A percentile compares a stretch with the other conserved stretches of the same genome.
Evolutionary conservation across 208 protist species (phyloP).

Genomic region (Crithidia acanthocephali): DNA sequence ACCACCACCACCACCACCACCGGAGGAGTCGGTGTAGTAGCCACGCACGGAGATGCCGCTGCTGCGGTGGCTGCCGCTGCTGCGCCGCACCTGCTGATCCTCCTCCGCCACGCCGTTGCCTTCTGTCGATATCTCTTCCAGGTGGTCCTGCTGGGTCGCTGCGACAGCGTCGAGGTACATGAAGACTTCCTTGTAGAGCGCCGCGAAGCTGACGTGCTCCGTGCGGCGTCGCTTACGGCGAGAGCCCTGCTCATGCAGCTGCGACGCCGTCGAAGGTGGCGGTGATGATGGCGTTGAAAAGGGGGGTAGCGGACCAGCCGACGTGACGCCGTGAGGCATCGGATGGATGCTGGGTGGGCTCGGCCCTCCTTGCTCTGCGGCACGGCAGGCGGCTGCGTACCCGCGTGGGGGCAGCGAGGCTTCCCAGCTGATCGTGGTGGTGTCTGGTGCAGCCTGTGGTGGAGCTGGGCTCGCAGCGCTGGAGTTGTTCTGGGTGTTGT

Average conservation of each 20-base stretch:
- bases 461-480: not conserved
- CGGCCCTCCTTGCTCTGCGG: not conserved
- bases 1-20: not conserved
- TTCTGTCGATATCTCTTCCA: not conserved
- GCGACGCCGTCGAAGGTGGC: not conserved
- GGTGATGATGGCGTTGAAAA: too few relatives aligned
- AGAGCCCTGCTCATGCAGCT: not conserved
- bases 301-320: not conserved
- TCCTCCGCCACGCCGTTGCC: slow-evolving; percentile 1
- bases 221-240: slow-evolving; percentile 34
- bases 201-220: slow-evolving; percentile 32
- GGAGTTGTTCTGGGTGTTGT: not conserved
- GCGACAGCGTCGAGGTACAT: slow-evolving; percentile 46
- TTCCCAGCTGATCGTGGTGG: slow-evolving; percentile 2
- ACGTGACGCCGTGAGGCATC: not conserved
- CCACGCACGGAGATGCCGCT: not conserved
- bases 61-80: not conserved
- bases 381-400: slow-evolving; percentile 16
- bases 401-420: slow-evolving; percentile 22
- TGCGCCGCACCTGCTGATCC: slow-evolving; percentile 5
- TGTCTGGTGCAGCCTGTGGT: not conserved
- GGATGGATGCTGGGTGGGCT: not conserved
- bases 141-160: slow-evolving; percentile 9
- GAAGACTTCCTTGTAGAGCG: slow-evolving; percentile 42
- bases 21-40: too few relatives aligned